These are phyloP conservation scores for Wickerhamomyces canadensis DNA, from an alignment of 805 yeast genomes.

Conservation along the genomic window DNA sequence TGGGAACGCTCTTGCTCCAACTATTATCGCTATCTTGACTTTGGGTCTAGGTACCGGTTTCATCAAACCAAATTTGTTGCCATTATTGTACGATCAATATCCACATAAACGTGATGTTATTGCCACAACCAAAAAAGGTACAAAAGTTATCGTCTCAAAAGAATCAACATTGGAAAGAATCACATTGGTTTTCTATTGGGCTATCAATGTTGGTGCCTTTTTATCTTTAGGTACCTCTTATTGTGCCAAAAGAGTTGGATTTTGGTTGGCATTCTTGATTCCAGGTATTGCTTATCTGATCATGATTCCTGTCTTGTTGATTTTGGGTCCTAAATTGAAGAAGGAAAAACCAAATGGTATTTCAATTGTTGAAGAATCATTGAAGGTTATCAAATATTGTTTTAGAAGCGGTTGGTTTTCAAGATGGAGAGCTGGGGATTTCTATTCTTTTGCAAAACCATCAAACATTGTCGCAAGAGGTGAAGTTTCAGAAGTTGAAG, in stretches of 20 bases:
- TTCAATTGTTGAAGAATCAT: slow-evolving; percentile 39
- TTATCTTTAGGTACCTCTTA: slow-evolving; percentile 75
- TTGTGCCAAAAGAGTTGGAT: slow-evolving; percentile 59
- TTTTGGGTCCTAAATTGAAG: slow-evolving; percentile 23
- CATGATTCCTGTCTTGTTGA: slow-evolving; percentile 42
- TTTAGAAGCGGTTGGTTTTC: slow-evolving; percentile 36
- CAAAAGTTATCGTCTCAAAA: slow-evolving; percentile 64
- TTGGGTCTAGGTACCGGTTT: slow-evolving; percentile 80
- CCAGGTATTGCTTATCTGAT: slow-evolving; percentile 57
- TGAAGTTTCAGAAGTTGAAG: slow-evolving; percentile 19
- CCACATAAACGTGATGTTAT: slow-evolving; percentile 57
- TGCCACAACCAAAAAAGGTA: slow-evolving; percentile 53
- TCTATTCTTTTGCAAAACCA: slow-evolving; percentile 60
- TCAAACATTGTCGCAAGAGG: slow-evolving; percentile 40
- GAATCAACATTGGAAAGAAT: slow-evolving; percentile 66
- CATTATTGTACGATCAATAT: slow-evolving; percentile 72
- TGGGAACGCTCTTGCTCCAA: slow-evolving; percentile 55
- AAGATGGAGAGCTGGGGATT: slow-evolving; percentile 34
- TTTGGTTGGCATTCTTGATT: slow-evolving; percentile 69
- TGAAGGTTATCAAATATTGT: slow-evolving; percentile 36
- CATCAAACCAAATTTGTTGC: slow-evolving; percentile 65
- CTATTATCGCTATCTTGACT: slow-evolving; percentile 34
- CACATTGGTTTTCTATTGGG: slow-evolving; percentile 70
- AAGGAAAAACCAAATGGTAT: slow-evolving; percentile 24
- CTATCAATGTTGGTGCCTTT: slow-evolving; percentile 72